Conservation (phyloP, 2,329 filamentous ascomycete species). For the Clonostachys byssicola region DNA sequence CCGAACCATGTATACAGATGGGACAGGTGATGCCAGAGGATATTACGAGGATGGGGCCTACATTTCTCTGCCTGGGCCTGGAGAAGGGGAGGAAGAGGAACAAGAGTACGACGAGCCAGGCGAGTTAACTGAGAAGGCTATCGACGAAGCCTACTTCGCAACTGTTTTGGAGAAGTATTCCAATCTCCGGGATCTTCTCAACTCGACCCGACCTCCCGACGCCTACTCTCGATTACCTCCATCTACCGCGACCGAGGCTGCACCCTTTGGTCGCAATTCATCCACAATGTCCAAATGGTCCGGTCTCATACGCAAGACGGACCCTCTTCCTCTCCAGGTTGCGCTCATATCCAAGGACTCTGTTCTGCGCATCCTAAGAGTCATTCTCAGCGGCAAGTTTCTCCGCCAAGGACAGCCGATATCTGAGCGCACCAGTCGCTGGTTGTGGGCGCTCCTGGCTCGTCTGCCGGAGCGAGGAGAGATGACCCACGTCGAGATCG, state of each 20-base stretch:
- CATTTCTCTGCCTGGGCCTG: slow-evolving; percentile 50
- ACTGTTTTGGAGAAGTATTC: slow-evolving; percentile 63
- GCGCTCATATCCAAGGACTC: slow-evolving; percentile 63
- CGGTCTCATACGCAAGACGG: slow-evolving; percentile 41
- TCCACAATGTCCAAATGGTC: slow-evolving; percentile 48
- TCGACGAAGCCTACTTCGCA: slow-evolving; percentile 64
- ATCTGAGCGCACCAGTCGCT: slow-evolving; percentile 66
- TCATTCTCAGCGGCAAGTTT: slow-evolving; percentile 62
- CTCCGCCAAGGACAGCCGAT: slow-evolving; percentile 56
- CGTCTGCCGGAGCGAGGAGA: slow-evolving; percentile 70
- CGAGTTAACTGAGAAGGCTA: slow-evolving; percentile 26
- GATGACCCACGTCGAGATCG: slow-evolving; percentile 71
- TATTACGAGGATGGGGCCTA: slow-evolving; percentile 79
- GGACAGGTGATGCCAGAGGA: slow-evolving; percentile 51
- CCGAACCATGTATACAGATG: slow-evolving; percentile 40
- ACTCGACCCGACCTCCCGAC: slow-evolving; percentile 46
- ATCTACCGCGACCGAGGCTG: slow-evolving; percentile 51
- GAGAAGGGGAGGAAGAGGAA: slow-evolving; percentile 17
- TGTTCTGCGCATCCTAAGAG: slow-evolving; percentile 61
- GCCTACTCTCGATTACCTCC: slow-evolving; percentile 47
- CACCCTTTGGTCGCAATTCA: slow-evolving; percentile 45
- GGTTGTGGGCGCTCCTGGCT: slow-evolving; percentile 82
- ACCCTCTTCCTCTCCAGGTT: slow-evolving; percentile 56
- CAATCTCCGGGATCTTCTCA: slow-evolving; percentile 58
- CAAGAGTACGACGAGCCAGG: slow-evolving; percentile 12